Percentiles rank a stretch among this genome's conserved stretches.
These are phyloP conservation scores for Hypholoma fasciculare DNA, from an alignment of 768 basidiomycete species.

Conservation along the genomic window DNA sequence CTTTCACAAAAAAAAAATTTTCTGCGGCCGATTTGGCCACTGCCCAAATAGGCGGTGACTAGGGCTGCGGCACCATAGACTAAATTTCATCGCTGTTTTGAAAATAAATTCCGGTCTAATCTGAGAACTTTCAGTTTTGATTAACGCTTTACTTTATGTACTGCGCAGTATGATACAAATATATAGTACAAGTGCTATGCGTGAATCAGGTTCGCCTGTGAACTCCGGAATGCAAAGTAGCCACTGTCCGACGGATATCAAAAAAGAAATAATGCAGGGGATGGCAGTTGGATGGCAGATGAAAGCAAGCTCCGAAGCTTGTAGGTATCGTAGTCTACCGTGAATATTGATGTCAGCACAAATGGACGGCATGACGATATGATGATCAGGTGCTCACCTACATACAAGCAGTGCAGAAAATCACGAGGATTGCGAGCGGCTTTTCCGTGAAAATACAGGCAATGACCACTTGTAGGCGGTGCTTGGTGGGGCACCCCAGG, in stretches of 20 bases:
- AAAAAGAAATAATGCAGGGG: neutral
- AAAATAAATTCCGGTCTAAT: neutral
- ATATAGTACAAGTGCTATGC: slow-evolving; percentile 12
- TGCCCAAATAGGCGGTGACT: too few species aligned
- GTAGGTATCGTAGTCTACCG: neutral
- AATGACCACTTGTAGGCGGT: slow-evolving; percentile 18
- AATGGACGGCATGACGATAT: neutral
- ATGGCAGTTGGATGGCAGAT: neutral
- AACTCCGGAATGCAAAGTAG: neutral
- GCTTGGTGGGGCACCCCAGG: slow-evolving; percentile 35
- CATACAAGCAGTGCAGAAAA: neutral
- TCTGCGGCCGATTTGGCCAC: too few species aligned
- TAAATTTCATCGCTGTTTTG: too few species aligned
- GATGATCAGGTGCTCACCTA: neutral
- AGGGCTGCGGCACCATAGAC: too few species aligned
- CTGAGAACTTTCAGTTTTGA: slow-evolving; percentile 7
- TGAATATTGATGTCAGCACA: neutral
- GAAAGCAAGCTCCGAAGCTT: neutral
- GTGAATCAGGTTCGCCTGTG: neutral
- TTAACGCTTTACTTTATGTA: slow-evolving; percentile 15
- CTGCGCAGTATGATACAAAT: slow-evolving; percentile 12
- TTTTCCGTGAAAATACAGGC: slow-evolving; percentile 23
- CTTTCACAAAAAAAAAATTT: too few species aligned
- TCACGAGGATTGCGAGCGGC: slow-evolving; percentile 8
- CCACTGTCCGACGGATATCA: neutral